A percentile compares a stretch with the other conserved stretches of the same genome.
These are phyloP conservation scores for Lachancea lanzarotensis DNA, from an alignment of 805 yeast genomes.

Conservation along the genomic window DNA sequence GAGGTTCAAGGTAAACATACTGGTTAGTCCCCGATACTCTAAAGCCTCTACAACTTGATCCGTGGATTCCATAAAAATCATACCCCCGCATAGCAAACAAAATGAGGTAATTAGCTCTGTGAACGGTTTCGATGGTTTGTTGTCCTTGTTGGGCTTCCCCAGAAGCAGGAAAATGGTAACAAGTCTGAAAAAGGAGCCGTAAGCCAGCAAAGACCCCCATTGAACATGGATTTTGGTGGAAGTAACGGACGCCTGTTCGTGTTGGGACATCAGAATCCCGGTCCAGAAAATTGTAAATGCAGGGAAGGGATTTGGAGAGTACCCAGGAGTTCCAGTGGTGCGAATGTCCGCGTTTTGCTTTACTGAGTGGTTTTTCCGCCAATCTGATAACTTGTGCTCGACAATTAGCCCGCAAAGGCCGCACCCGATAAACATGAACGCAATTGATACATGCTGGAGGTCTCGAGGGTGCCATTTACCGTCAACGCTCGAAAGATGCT, in stretches of 20 bases:
- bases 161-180: conserved; percentile 53
- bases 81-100: conserved; percentile 79
- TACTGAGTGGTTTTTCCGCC: conserved; percentile 3
- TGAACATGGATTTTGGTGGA: conserved; percentile 80
- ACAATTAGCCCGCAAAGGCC: no score
- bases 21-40: conserved; percentile 74
- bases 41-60: conserved; percentile 78
- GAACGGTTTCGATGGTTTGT: conserved; percentile 63
- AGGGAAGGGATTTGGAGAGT: conserved; percentile 91
- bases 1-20: conserved; percentile 87
- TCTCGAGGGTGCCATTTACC: no score
- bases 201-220: conserved; percentile 86
- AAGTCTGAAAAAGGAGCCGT: conserved; percentile 73
- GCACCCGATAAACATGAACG: no score
- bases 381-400: no score
- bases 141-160: conserved; percentile 34
- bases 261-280: conserved; percentile 91
- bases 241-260: conserved; percentile 71
- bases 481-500: no score
- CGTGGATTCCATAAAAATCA: conserved; percentile 86
- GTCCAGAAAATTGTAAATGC: conserved; percentile 93
- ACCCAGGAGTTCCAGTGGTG: conserved; percentile 54
- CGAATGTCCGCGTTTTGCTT: conserved; percentile 3
- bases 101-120: conserved; percentile 80
- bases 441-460: no score